Percentiles rank a stretch among this genome's conserved stretches.
phyloP scores from a whole-genome alignment of 352 stramenopile genomes.

The Phytophthora megakarya region DNA sequence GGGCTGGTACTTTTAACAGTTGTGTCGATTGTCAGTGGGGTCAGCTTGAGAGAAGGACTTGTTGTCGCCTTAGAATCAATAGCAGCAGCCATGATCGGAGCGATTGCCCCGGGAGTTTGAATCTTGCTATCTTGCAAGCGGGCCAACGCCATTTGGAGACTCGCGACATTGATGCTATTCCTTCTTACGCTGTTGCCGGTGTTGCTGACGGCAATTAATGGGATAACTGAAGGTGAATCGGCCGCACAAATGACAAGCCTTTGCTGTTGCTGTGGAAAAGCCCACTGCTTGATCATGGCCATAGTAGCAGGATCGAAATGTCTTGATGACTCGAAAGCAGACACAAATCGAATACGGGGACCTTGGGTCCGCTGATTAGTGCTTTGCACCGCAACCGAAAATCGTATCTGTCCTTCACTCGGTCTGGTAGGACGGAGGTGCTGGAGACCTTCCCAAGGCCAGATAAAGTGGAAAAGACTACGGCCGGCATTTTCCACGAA shows the following conservation, averaged over 20 bases:
- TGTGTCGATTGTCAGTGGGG: conserved; percentile 1
- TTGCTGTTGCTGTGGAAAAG: conserved; percentile 19
- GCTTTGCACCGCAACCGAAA: conserved; percentile 45
- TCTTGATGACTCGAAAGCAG: conserved; percentile 30
- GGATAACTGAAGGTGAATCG: neutral
- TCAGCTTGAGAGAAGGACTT: conserved; percentile 18
- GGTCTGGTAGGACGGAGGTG: conserved; percentile 35
- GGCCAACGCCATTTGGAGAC: conserved; percentile 21
- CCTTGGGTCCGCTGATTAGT: conserved; percentile 18
- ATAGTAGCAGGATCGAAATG: conserved; percentile 33
- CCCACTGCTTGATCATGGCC: conserved; percentile 33
- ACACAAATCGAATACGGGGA: conserved; percentile 61
- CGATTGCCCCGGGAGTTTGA: conserved; percentile 5
- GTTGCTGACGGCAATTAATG: neutral
- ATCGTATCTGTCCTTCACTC: conserved; percentile 19
- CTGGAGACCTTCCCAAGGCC: conserved; percentile 59
- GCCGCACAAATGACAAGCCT: conserved; percentile 29
- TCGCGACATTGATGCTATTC: conserved; percentile 30
- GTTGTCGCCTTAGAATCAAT: conserved; percentile 1
- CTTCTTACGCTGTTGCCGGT: conserved; percentile 5
- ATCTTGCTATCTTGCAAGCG: conserved; percentile 8
- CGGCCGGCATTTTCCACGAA: conserved; percentile 66
- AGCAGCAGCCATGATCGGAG: neutral
- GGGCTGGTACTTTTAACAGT: conserved; percentile 6
- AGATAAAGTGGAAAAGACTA: conserved; percentile 70